A percentile compares a stretch with the other conserved stretches of the same genome.
phyloP scores from a whole-genome alignment of 2,329 filamentous ascomycete species.

The Xylariaceae sp. region DNA sequence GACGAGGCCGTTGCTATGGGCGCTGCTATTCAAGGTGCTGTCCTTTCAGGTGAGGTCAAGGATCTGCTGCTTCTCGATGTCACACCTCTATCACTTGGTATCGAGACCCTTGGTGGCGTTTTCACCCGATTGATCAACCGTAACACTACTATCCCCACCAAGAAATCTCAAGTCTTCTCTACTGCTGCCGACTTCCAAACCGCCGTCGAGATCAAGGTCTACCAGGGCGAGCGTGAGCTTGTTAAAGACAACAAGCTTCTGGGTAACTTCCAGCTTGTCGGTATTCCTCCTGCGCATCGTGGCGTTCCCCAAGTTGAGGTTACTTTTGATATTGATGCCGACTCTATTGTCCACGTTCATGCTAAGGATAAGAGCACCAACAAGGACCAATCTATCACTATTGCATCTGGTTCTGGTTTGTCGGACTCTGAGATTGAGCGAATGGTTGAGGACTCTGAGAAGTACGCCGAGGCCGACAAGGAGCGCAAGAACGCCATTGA shows the following conservation, averaged over 20 bases:
- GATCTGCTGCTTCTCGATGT: slow-evolving; percentile 95
- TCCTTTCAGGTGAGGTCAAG: slow-evolving; percentile 95
- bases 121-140: slow-evolving; percentile 98
- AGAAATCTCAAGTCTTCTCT: slow-evolving; percentile 98
- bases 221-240: slow-evolving; percentile 99
- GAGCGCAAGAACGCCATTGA: slow-evolving; percentile 96
- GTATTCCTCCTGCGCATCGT: slow-evolving; percentile 93
- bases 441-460: slow-evolving; percentile 98
- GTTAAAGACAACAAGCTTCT: slow-evolving; percentile 98
- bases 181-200: slow-evolving; percentile 98
- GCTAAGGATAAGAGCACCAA: slow-evolving; percentile 99
- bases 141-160: slow-evolving; percentile 98
- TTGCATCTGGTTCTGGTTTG: slow-evolving; percentile 95
- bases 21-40: slow-evolving; percentile 95
- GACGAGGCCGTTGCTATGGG: slow-evolving; percentile 98
- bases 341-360: slow-evolving; percentile 96
- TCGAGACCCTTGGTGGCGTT: slow-evolving; percentile 96
- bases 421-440: slow-evolving; percentile 92
- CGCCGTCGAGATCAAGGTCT: slow-evolving; percentile 99
- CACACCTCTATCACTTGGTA: slow-evolving; percentile 94
- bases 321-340: slow-evolving; percentile 97
- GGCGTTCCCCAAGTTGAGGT: slow-evolving; percentile 97
- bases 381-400: slow-evolving; percentile 99
- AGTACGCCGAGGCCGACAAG: slow-evolving; percentile 93
- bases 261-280: slow-evolving; percentile 98